Base-by-base conservation (phyloP, 1,284 basidiomycete genomes). In the Veloboletus limbatus region DNA sequence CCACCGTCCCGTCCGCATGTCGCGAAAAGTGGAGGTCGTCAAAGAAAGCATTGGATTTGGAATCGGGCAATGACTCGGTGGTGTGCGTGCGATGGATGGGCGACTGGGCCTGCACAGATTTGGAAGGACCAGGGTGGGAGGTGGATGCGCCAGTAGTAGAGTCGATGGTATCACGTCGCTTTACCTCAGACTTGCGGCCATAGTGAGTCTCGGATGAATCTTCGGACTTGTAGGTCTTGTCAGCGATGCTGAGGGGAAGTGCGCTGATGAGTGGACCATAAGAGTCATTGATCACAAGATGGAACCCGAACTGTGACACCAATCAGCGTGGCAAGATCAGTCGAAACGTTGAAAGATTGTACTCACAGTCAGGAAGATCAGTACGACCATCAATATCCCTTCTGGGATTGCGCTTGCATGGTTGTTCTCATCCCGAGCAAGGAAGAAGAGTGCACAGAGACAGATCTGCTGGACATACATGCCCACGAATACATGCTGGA, bases 401-500 rank as follows among this genome's bases (percentile, higher is more conserved):
- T 95, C 79, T 0, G 86, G 75, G 0, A 90, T 52, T 0, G 88
- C 80, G 16, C 75, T 77, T 0, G 81, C 67, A 0, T 81, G 70
- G 0, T 65, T 47, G 18, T 79, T 68, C 14, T 69, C 56, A 53
- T 91, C 68, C 39, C 72, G 73, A 0, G 85, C 81, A 4, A 97
- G 75, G 83, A 97, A 96, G 78, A 97, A 97, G 54, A 97, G 69
- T 2, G 88, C 88, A 24, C 79, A 77, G 16, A 97, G 72, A 64
- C 90, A 94, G 42, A 96, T 63, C 37, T 61, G 83, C 58, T 88
- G 78, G 44, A 97, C 77, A 65, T 97, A 97, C 59, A 95, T 55
- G 4, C 93, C 96, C n/a, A 93, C 90, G 58, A 98, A 97, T 33
- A 96, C 65, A 60, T 97, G 95, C 44, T 88, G 82, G 35, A 99